Conservation (phyloP, 176 grass and related monocot species). For the Oryza coarctata region DNA sequence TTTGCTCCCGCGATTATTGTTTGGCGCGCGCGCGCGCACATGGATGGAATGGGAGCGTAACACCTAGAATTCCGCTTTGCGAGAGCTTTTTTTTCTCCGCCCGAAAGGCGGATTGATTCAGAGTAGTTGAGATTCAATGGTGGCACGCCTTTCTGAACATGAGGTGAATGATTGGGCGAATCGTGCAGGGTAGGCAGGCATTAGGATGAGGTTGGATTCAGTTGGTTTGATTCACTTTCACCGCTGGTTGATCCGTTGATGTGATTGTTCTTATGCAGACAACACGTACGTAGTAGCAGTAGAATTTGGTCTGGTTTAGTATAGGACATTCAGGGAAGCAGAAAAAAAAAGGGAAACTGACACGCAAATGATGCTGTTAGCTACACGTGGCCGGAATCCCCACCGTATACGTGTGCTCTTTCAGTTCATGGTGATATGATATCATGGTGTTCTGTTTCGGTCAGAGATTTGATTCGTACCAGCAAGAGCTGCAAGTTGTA, state of each 20-base stretch:
- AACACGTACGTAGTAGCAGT: not conserved
- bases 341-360: not conserved
- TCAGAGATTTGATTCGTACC: not conserved
- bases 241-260: not conserved
- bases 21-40: not conserved
- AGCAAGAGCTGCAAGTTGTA: not conserved
- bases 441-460: not conserved
- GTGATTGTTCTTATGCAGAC: too few relatives aligned
- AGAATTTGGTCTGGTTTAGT: not conserved
- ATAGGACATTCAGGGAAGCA: not conserved
- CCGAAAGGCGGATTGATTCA: not conserved
- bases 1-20: not conserved
- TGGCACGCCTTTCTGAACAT: not conserved
- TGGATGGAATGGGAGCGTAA: not conserved
- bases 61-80: not conserved
- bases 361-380: not conserved
- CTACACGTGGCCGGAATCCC: not conserved
- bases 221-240: not conserved
- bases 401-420: not conserved
- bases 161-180: not conserved
- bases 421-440: not conserved
- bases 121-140: not conserved
- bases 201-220: not conserved
- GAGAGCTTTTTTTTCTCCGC: not conserved
- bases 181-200: not conserved